Base-by-base conservation (phyloP, 768 basidiomycete species). In the Ramaria sp. region DNA sequence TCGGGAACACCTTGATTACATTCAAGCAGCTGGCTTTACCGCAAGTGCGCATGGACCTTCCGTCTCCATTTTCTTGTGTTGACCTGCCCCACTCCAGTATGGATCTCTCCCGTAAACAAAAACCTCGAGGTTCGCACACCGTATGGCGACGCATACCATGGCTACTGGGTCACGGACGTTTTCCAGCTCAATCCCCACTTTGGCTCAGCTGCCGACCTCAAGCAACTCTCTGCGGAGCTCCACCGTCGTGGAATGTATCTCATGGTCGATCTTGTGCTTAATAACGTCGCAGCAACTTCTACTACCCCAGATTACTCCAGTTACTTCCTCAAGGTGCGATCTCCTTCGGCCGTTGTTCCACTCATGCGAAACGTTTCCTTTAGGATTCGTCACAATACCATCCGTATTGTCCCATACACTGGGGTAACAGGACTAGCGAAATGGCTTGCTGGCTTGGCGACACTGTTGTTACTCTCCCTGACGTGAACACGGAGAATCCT, bases 401-500 rank as follows among this genome's bases (percentile, higher is more conserved):
- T 67, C 76, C 83, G 0, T 91, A 89, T 69, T 91, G 89, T 64
- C 74, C 79, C 15, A 77, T 93, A 38, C 74, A 84, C 55, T 91
- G 78, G 76, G 73, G 71, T 31, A 88, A 92, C 65, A 69, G 72
- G 38, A 86, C 82, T 4, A 82, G 83, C 60, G 78, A 85, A 64
- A 79, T 91, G 69, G 65, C 77, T 41, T 91, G 91, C 68, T 93
- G 91, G 90, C 71, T 93, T 17, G 91, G 91, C 1, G 88, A 93
- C 64, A 70, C 71, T 10, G 76, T 72, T 1, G 85, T 93, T 51
- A 76, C 88, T 22, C 74, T 92, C 0, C 80, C 87, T 0, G 91
- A 94, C 67, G 64, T 93, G 59, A 81, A 93, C 70, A 92, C 89
- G 11, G 75, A 79, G 62, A 79, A 88, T 60, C 70, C 79, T 6